phyloP scores from a whole-genome alignment of 306 rosid species.

The Quercus aquifolioides region DNA sequence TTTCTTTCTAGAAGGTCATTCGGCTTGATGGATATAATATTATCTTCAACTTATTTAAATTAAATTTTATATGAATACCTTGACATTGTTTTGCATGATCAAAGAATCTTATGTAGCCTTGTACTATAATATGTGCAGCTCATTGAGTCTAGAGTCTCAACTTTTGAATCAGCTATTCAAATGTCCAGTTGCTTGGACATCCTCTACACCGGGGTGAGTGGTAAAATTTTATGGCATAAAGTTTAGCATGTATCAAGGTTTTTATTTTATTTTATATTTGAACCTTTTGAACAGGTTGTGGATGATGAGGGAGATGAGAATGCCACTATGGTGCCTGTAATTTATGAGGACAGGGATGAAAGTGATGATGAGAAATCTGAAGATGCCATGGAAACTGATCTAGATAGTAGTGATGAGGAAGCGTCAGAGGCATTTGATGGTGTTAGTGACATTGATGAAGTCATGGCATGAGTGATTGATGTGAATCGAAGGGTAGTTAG shows the following conservation, averaged over 20 bases:
- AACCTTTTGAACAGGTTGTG: constrained; percentile 35
- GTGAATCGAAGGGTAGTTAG: background rate
- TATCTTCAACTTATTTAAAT: background rate
- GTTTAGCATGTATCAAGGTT: background rate
- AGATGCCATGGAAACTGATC: constrained; percentile 70
- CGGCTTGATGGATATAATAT: background rate
- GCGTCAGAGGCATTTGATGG: constrained; percentile 35
- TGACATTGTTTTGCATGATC: background rate
- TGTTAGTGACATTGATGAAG: constrained; percentile 44
- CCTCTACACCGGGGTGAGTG: constrained; percentile 56
- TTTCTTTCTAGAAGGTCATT: background rate
- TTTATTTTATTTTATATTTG: background rate
- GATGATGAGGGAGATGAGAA: constrained; percentile 51
- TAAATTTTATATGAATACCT: background rate
- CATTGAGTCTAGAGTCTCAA: constrained; percentile 73
- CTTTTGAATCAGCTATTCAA: constrained; percentile 59
- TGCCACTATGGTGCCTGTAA: constrained; percentile 33
- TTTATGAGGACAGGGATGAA: constrained; percentile 59
- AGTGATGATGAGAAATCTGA: constrained; percentile 57
- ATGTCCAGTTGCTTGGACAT: constrained; percentile 64
- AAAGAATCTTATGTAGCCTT: background rate
- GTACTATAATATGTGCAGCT: constrained; percentile 41
- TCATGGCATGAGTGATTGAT: constrained; percentile 39
- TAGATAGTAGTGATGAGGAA: constrained; percentile 29
- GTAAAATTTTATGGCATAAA: background rate